These are phyloP conservation scores for Croton setiger DNA, from an alignment of 441 rosid species.

Conservation along the genomic window DNA sequence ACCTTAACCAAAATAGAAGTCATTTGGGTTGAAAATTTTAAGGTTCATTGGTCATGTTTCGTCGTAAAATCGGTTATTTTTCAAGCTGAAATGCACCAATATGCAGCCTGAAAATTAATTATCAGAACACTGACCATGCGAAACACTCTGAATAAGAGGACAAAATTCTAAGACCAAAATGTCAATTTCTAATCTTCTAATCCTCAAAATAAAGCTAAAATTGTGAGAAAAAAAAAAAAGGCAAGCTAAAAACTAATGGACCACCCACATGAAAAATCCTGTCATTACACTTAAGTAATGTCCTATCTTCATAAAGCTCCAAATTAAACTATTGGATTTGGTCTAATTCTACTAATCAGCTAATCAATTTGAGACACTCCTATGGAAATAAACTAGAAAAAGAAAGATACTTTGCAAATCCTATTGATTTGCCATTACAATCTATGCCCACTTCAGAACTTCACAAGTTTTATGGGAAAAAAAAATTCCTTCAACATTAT, in stretches of 20 bases:
- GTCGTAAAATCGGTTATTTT: conserved; percentile 8
- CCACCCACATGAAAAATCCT: not conserved
- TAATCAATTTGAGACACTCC: not conserved
- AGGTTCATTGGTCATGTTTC: conserved; percentile 1
- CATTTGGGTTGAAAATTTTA: not conserved
- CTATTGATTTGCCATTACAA: not conserved
- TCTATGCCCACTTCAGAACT: not conserved
- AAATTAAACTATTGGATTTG: not conserved
- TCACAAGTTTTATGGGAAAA: too few species aligned
- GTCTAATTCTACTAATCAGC: not conserved
- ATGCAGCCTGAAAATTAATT: not conserved
- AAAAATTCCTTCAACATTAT: not conserved
- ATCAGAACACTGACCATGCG: too few species aligned
- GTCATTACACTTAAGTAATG: not conserved
- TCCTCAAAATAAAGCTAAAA: too few species aligned
- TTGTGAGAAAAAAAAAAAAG: too few species aligned
- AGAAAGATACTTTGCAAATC: not conserved
- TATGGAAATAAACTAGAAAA: not conserved
- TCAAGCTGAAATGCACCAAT: conserved; percentile 9
- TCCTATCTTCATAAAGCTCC: not conserved
- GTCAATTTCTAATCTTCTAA: not conserved
- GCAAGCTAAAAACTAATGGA: not conserved
- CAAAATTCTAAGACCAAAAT: not conserved
- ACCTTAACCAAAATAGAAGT: not conserved
- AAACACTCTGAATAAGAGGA: not conserved